Percentiles rank a stretch among this genome's conserved stretches.
phyloP scores from a whole-genome alignment of 345 rosid genomes.

The Bruguiera parviflora region DNA sequence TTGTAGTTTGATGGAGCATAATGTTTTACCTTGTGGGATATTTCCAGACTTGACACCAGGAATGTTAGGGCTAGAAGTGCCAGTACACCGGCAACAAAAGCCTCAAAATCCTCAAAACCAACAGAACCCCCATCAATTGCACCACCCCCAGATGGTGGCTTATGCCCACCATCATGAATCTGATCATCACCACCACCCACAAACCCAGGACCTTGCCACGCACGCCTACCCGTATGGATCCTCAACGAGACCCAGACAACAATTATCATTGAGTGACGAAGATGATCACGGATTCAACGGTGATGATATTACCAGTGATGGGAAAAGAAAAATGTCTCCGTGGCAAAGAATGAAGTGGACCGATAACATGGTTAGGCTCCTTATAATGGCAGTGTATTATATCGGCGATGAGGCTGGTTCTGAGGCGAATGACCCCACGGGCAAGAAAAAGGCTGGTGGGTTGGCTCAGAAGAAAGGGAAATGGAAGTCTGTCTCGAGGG shows the following conservation, averaged over 20 bases:
- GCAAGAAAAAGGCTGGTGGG: constrained; percentile 51
- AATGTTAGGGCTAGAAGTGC: constrained; percentile 68
- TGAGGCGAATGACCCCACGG: constrained; percentile 48
- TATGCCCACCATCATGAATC: constrained; percentile 40
- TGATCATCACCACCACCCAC: constrained; percentile 27
- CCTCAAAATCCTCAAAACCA: constrained; percentile 33
- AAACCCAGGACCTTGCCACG: constrained; percentile 40
- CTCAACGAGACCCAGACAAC: constrained; percentile 45
- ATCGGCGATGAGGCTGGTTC: constrained; percentile 83
- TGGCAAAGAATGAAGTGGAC: constrained; percentile 99
- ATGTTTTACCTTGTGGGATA: constrained; percentile 56
- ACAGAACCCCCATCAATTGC: constrained; percentile 42
- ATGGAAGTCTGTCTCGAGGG: constrained; percentile 93
- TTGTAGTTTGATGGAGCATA: constrained; percentile 52
- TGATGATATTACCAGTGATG: constrained; percentile 54
- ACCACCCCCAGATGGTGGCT: constrained; percentile 55
- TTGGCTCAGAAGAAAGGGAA: constrained; percentile 94
- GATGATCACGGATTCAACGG: constrained; percentile 62
- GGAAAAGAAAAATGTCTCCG: constrained; percentile 55
- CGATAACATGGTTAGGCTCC: constrained; percentile 74
- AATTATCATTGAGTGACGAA: constrained; percentile 62
- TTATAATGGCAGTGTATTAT: constrained; percentile 83
- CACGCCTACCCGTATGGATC: constrained; percentile 34
- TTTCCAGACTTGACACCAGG: constrained; percentile 68
- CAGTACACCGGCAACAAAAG: constrained; percentile 50